Percentiles rank a stretch among this genome's conserved stretches.
Conservation (phyloP, 2,329 filamentous ascomycete species). For the Fusarium mundagurra region DNA sequence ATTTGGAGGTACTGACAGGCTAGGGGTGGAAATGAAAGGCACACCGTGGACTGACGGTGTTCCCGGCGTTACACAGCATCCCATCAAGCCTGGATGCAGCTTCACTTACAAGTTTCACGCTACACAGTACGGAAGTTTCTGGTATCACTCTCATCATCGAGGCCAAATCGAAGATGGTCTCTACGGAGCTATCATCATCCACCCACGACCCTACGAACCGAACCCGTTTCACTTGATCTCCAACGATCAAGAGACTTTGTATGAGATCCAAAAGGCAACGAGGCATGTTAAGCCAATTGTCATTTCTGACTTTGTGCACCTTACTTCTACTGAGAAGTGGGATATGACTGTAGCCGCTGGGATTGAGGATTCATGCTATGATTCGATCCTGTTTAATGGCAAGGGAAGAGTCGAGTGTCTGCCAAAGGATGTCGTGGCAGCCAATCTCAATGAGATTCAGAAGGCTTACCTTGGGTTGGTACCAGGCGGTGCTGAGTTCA, state of each 20-base stretch:
- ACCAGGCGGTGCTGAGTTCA: constrained; percentile 46
- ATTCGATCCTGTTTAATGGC: constrained; percentile 70
- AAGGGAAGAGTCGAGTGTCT: constrained; percentile 66
- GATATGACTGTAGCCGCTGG: constrained; percentile 55
- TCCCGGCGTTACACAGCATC: constrained; percentile 63
- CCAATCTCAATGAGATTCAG: constrained; percentile 48
- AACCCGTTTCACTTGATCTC: constrained; percentile 62
- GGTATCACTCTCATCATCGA: constrained; percentile 68
- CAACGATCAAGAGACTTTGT: constrained; percentile 46
- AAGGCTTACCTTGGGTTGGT: constrained; percentile 42
- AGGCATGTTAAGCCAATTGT: constrained; percentile 57
- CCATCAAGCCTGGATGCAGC: constrained; percentile 58
- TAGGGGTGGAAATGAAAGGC: constrained; percentile 58
- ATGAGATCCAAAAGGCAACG: constrained; percentile 61
- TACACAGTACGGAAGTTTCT: constrained; percentile 66
- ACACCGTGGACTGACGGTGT: constrained; percentile 71
- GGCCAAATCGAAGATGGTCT: constrained; percentile 69
- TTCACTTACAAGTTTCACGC: constrained; percentile 67
- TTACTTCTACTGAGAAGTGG: constrained; percentile 60
- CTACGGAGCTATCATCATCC: constrained; percentile 65
- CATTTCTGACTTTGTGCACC: constrained; percentile 65
- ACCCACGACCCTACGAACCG: constrained; percentile 43
- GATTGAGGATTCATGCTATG: constrained; percentile 65
- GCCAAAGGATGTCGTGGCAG: constrained; percentile 53
- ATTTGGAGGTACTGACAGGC: background rate